phyloP scores from a whole-genome alignment of 108 stramenopile species.

The Discostella stelligeroides region DNA sequence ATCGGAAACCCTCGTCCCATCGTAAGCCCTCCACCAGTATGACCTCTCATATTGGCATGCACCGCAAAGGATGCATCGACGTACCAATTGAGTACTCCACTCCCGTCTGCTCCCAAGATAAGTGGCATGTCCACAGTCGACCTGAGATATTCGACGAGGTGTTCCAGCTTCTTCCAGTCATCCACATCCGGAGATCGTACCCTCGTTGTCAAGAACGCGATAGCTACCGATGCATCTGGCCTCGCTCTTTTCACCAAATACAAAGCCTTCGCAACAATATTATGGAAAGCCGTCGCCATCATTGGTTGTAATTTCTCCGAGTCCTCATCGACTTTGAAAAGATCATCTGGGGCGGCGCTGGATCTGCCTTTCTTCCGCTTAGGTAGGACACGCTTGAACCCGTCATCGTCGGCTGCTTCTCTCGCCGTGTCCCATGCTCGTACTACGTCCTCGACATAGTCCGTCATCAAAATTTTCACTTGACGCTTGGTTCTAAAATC shows the following conservation, averaged over 20 bases:
- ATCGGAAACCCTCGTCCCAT: conserved; percentile 19
- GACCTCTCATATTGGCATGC: conserved; percentile 10
- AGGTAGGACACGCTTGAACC: neutral
- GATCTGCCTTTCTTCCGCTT: neutral
- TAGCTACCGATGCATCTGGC: conserved; percentile 1
- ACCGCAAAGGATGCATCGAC: conserved; percentile 30
- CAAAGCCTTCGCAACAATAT: conserved; percentile 1
- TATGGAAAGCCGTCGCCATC: neutral
- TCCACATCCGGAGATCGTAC: neutral
- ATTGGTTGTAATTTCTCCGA: neutral
- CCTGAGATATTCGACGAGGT: conserved; percentile 5
- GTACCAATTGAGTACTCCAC: conserved; percentile 9
- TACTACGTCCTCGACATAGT: conserved; percentile 7
- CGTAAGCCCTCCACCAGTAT: conserved; percentile 15
- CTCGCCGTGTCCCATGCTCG: neutral
- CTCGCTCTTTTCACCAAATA: neutral
- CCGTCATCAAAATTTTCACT: neutral
- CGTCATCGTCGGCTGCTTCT: neutral
- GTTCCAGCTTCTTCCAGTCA: conserved; percentile 1
- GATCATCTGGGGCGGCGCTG: neutral
- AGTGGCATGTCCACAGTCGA: neutral
- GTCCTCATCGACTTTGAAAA: neutral
- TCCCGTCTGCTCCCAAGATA: neutral
- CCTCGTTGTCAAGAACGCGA: neutral
- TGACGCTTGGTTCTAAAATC: neutral